Percentiles rank a stretch among this genome's conserved stretches.
Conservation (phyloP, 169 alveolate genomes). For the Theileria orientalis region DNA sequence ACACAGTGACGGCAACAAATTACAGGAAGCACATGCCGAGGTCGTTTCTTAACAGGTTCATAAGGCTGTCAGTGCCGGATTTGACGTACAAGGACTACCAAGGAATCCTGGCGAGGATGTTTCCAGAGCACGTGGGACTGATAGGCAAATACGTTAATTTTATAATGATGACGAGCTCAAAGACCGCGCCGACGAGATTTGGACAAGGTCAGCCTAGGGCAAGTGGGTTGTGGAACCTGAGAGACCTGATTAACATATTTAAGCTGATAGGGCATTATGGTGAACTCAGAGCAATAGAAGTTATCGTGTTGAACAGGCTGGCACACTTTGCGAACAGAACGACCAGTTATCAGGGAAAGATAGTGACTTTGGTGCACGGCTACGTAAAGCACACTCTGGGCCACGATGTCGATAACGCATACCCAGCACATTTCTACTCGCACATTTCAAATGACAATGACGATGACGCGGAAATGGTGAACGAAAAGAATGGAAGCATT, state of each 20-base stretch:
- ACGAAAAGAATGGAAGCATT: no score
- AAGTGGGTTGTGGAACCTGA: conserved; percentile 67
- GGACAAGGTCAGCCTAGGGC: conserved; percentile 63
- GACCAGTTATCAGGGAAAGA: no score
- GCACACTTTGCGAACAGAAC: no score
- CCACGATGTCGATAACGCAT: no score
- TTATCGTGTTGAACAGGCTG: not conserved
- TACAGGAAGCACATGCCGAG: conserved; percentile 98
- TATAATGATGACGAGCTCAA: no score
- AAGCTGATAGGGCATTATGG: not conserved
- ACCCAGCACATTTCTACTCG: no score
- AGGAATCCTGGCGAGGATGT: conserved; percentile 79
- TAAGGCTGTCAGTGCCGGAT: conserved; percentile 89
- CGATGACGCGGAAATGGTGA: no score
- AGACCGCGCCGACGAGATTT: conserved; percentile 48
- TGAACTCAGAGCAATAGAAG: not conserved
- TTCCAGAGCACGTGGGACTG: conserved; percentile 34
- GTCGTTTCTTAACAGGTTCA: conserved; percentile 97
- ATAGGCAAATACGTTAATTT: not conserved
- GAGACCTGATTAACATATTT: conserved; percentile 9
- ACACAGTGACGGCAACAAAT: conserved; percentile 95
- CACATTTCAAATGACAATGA: no score
- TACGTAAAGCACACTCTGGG: no score
- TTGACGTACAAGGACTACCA: conserved; percentile 81
- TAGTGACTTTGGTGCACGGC: no score